These are phyloP conservation scores for Erodium maritimum DNA, from an alignment of 345 rosid genomes.

Conservation along the genomic window DNA sequence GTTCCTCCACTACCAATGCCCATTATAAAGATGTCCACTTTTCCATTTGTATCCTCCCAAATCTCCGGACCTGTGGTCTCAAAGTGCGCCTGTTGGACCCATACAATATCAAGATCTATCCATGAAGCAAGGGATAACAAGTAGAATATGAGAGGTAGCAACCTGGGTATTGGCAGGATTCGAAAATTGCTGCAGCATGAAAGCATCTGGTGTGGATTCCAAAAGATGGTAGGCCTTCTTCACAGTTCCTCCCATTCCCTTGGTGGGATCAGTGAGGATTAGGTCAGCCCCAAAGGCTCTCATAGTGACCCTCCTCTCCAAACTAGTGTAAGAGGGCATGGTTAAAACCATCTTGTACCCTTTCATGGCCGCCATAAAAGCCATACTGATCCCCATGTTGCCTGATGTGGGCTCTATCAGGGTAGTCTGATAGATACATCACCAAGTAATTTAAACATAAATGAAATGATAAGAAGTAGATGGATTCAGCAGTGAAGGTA, in stretches of 20 bases:
- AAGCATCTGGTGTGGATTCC: slow-evolving; percentile 66
- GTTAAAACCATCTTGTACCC: slow-evolving; percentile 85
- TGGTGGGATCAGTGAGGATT: slow-evolving; percentile 80
- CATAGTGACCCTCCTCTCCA: slow-evolving; percentile 96
- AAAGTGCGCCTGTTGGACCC: slow-evolving; percentile 49
- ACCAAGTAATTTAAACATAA: not conserved
- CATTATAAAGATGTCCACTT: slow-evolving; percentile 90
- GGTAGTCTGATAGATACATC: slow-evolving; percentile 37
- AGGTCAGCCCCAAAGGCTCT: slow-evolving; percentile 92
- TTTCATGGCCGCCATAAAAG: slow-evolving; percentile 84
- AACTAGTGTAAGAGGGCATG: slow-evolving; percentile 95
- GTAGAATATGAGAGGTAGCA: no score
- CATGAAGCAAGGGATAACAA: no score
- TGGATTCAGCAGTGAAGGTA: not conserved
- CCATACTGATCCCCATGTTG: slow-evolving; percentile 95
- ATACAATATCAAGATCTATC: no score
- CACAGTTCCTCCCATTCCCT: slow-evolving; percentile 96
- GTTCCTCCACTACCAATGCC: slow-evolving; percentile 99
- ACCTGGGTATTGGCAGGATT: slow-evolving; percentile 91
- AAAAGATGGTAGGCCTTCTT: slow-evolving; percentile 77
- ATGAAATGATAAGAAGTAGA: not conserved
- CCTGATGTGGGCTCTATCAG: slow-evolving; percentile 97
- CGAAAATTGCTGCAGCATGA: slow-evolving; percentile 80
- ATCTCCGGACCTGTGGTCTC: slow-evolving; percentile 98
- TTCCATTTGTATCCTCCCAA: slow-evolving; percentile 90